phyloP scores from a whole-genome alignment of 75 land plant genomes.

The Larix kaempferi region DNA sequence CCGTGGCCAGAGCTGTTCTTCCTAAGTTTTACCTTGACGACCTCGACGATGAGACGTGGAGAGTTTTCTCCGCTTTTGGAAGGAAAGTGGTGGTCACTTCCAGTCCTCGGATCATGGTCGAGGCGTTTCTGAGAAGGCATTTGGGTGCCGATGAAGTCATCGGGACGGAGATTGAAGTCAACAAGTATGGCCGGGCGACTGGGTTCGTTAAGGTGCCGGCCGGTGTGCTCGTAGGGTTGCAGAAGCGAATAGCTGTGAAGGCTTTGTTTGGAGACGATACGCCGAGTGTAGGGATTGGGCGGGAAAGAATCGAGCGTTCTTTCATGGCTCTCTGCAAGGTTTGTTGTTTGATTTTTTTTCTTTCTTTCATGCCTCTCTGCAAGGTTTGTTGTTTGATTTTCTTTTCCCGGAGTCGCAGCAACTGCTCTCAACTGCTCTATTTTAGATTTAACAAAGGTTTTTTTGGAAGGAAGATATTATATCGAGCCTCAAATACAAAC shows the following conservation, averaged over 20 bases:
- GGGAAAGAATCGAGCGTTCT: constrained; percentile 16
- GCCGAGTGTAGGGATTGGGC: constrained; percentile 58
- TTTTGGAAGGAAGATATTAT: too few species aligned
- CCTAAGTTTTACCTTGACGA: constrained; percentile 94
- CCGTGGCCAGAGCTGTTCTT: constrained; percentile 82
- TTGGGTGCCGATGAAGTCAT: constrained; percentile 72
- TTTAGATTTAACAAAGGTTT: too few species aligned
- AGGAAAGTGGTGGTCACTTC: constrained; percentile 62
- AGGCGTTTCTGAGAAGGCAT: constrained; percentile 75
- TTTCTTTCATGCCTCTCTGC: constrained; percentile 45
- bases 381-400: constrained; percentile 33
- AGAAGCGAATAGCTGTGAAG: constrained; percentile 20
- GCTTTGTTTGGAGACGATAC: constrained; percentile 29
- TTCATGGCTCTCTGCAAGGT: constrained; percentile 72
- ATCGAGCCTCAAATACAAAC: too few species aligned
- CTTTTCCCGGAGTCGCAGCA: too few species aligned
- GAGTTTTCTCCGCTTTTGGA: constrained; percentile 47
- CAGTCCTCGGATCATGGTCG: constrained; percentile 81
- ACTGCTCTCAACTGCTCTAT: too few species aligned
- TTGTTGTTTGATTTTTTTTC: neutral
- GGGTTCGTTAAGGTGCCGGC: constrained; percentile 53
- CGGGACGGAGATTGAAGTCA: constrained; percentile 75
- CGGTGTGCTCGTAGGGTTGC: constrained; percentile 18
- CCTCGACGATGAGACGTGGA: constrained; percentile 66
- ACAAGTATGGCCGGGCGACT: constrained; percentile 61